Base-by-base conservation (phyloP, 257 asterid species). In the Solanum appendiculatum region DNA sequence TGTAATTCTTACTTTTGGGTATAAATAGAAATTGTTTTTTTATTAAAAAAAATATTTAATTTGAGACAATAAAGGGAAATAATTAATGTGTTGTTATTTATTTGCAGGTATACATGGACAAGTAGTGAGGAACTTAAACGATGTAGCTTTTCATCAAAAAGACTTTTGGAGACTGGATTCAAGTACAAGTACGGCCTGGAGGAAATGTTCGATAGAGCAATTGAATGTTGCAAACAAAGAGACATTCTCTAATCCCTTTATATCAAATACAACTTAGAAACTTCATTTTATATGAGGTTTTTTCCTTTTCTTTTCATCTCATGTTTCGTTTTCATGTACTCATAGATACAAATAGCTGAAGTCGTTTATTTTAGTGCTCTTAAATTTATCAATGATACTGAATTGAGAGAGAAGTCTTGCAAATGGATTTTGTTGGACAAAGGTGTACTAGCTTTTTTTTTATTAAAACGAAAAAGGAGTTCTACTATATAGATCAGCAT, bases 141-240 rank as follows among this genome's bases (percentile, higher is more conserved):
- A 5, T 81, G 91, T 1, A 92, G 90, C 18, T 29, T 90, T 56
- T 91, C 95, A 33, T 92, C 92, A 2, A 89, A 90, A 63, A 94
- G 90, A 36, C 90, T 94, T 21, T 64, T 84, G 90, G 92, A 86
- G 63, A 87, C 88, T 33, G 96, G 96, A 69, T 93, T 93, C 86
- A 86, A 82, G 88, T 92, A 46, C 37, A 89, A 92, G 77, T 87
- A 93, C 5, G 94, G 96, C 44, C 89, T 93, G 23, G 93, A 83
- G 73, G 95, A 93, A 73, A 93, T 93, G 91, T 91, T 89, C 25
- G 94, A 92, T 66, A 95, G 90, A 20, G 93, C 96, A 15, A 87
- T 92, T 14, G 85, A 89, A 39, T 46, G 92, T 40, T 93, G 93
- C 90, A 93, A 90, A 51, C 89, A 90, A 21, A 93, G 48, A 87